Evolutionary conservation across 768 basidiomycete species (phyloP), one percentile per base, ranked within the genome.

Genomic region (Gelatoporia subvermispora): DNA sequence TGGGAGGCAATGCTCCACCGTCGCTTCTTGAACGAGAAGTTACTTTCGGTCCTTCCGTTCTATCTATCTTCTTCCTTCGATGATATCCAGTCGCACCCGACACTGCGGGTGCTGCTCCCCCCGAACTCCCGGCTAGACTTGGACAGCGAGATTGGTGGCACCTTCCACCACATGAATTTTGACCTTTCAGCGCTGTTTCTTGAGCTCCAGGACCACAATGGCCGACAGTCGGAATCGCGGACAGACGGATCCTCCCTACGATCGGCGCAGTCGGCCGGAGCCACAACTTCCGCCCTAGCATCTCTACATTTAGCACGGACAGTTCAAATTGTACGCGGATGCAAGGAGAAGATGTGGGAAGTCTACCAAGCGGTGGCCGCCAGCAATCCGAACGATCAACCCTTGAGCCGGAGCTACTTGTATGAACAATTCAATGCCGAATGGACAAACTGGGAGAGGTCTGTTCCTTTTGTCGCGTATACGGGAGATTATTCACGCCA

Each of bases 381-480:
- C 9, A 47, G 44, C 17, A 54, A 47, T 24, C 55, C 53, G 46
- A 60, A 58, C n/a, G 59, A 53, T 17, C 47, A 17, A 21, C 37
- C 17, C 20, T 45, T 43, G 5, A n/a, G 24, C 22, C 37, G 47
- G 18, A 44, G 45, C 28, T 48, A 52, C 24, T 41, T 58, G 25
- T 73, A 79, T 3, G 80, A 79, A 43, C 76, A 79, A 39, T 89
- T 89, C 48, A 84, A 86, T 31, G 61, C 68, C 1, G 78, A 78
- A 43, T 88, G 86, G 85, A 64, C 64, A 8, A 79, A 80, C 43
- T 89, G 87, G 87, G 73, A 81, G 64, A 75, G 72, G 87, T 88
- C 41, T 60, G 81, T 64, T 15, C 10, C 39, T 54, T 5, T 31
- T 24, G n/a, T 50, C 53, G 9, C 16, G 21, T 22, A 3, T 58